Evolutionary conservation across 345 rosid genomes (phyloP).

Genomic region (Erysimum cheiranthoides): DNA sequence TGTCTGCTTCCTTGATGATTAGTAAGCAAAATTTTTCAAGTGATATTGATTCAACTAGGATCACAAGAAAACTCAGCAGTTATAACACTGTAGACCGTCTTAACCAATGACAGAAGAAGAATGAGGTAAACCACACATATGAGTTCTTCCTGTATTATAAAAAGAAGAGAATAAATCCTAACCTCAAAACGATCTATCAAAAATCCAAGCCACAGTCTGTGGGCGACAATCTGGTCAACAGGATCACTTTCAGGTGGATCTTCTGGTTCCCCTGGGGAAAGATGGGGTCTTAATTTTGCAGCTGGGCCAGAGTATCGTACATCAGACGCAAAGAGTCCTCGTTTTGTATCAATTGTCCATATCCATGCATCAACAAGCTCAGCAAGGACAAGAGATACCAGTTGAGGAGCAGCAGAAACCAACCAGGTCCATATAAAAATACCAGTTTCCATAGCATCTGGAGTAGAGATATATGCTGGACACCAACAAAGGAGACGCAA

Average conservation of each 20-base stretch:
- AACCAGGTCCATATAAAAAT: slow-evolving; percentile 99
- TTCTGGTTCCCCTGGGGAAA: slow-evolving; percentile 95
- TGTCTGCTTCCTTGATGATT: slow-evolving; percentile 15
- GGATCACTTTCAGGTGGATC: slow-evolving; percentile 68
- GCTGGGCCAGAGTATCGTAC: slow-evolving; percentile 83
- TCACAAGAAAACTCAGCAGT: slow-evolving; percentile 20
- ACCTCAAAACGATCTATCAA: slow-evolving; percentile 98
- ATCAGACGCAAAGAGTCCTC: slow-evolving; percentile 97
- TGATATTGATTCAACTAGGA: slow-evolving; percentile 30
- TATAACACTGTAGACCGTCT: slow-evolving; percentile 16
- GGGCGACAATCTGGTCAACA: slow-evolving; percentile 94
- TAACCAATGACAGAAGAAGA: slow-evolving; percentile 26
- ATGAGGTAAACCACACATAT: slow-evolving; percentile 20
- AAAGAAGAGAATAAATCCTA: slow-evolving; percentile 35
- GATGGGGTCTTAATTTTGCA: slow-evolving; percentile 95
- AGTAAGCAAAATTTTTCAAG: slow-evolving; percentile 26
- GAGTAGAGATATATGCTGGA: slow-evolving; percentile 95
- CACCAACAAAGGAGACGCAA: slow-evolving; percentile 99
- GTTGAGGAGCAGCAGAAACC: slow-evolving; percentile 96
- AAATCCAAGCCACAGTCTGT: slow-evolving; percentile 96
- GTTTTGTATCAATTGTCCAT: slow-evolving; percentile 98
- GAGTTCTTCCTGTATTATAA: slow-evolving; percentile 2
- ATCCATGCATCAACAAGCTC: slow-evolving; percentile 99
- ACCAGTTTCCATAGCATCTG: slow-evolving; percentile 97
- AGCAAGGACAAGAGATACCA: slow-evolving; percentile 92